Base-by-base conservation (phyloP, 2,329 filamentous ascomycete genomes). In the Claviceps spartinae region DNA sequence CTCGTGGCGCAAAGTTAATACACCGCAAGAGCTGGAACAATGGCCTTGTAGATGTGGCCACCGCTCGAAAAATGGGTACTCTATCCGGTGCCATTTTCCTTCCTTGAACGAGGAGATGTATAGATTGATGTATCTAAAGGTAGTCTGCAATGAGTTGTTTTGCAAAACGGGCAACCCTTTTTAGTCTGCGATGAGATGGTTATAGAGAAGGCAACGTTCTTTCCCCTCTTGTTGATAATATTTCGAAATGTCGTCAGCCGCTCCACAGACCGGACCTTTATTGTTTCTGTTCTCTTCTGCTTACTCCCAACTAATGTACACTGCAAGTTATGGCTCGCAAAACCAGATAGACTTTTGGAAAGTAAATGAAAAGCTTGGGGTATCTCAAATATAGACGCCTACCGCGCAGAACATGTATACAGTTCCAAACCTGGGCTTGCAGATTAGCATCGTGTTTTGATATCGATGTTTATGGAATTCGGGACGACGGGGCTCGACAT, bases 361-460 rank as follows among this genome's bases (percentile, higher is more conserved):
- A 26, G 47, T 20, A 6, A 26, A 48, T 8, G 22, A 9, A 20
- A 40, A 36, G 65, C 55, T 57, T 54, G 62, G 68, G 72, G 70
- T 74, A 72, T 80, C 67, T 75, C 81, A 98, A 69, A 98, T 88
- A 82, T 98, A 97, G 65, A 98, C 93, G 67, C 93, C 93, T 67
- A 93, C 93, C 55, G 90, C 93, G 72, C 93, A 98, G 72, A 98
- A 97, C 85, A 96, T 95, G 72, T 93, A 96, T 46, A 98, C 89
- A 49, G 91, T 85, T 61, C 93, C 93, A 69, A 95, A 86, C 49
- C 91, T 96, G 64, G 7, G n/a, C 24, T 30, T 20, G n/a, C 1
- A 34, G 13, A 26, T 61, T 51, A 65, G 65, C 50, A 44, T 40
- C n/a, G 14, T 55, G 36, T 24, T 37, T 3, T 24, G 2, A 18